Conservation (phyloP, 805 yeast genomes). For the Saturnispora kantuleensis region DNA sequence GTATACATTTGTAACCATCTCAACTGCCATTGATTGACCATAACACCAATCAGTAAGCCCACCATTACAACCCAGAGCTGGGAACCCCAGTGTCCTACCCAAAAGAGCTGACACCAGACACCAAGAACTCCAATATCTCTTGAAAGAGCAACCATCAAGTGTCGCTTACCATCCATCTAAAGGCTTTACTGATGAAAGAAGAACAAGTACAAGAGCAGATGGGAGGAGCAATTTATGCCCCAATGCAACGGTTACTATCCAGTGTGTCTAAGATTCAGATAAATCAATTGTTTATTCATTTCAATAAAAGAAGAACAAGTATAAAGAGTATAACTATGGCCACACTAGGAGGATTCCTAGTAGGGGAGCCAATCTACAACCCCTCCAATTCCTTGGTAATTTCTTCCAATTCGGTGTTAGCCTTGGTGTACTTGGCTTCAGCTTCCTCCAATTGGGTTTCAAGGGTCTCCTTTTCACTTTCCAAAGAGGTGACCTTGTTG, state of each 20-base stretch:
- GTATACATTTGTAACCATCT: conserved; percentile 2
- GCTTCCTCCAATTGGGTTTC: conserved; percentile 88
- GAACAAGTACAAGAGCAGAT: neutral
- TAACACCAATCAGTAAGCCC: conserved; percentile 3
- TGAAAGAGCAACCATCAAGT: neutral
- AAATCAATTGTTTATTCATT: too few species aligned
- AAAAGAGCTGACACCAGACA: conserved; percentile 2
- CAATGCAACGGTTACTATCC: too few species aligned
- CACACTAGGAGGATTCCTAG: neutral
- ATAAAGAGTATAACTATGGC: neutral
- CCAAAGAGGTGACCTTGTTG: conserved; percentile 86
- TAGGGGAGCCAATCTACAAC: conserved; percentile 27
- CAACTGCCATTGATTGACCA: conserved; percentile 6
- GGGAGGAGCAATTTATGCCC: too few species aligned
- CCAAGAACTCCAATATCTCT: conserved; percentile 4
- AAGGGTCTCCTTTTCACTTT: conserved; percentile 83
- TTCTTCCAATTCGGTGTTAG: conserved; percentile 92
- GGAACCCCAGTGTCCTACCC: conserved; percentile 5
- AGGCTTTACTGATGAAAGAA: neutral
- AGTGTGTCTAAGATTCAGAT: too few species aligned
- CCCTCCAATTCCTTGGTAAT: conserved; percentile 92
- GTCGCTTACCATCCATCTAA: neutral
- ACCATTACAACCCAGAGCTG: conserved; percentile 4
- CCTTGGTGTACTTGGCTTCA: conserved; percentile 67
- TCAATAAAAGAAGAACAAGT: neutral